A percentile compares a stretch with the other conserved stretches of the same genome.
phyloP scores from a whole-genome alignment of 805 yeast species.

The Spathaspora boniae region DNA sequence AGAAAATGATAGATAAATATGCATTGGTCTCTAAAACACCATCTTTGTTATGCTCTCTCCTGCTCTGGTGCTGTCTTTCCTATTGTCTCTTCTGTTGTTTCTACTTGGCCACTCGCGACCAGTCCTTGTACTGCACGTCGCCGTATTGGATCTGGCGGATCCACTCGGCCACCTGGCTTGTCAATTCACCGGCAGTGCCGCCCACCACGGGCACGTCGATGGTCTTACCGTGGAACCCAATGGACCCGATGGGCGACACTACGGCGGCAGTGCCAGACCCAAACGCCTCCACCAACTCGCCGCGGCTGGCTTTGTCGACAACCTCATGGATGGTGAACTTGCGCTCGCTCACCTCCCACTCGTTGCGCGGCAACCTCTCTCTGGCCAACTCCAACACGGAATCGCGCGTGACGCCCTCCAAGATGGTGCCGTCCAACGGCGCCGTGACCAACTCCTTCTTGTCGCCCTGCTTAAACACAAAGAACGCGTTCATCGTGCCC shows the following conservation, averaged over 20 bases:
- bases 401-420: slow-evolving; percentile 95
- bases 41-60: slow-evolving; percentile 1
- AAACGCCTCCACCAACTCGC: slow-evolving; percentile 88
- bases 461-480: slow-evolving; percentile 63
- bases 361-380: slow-evolving; percentile 66
- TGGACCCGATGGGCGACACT: slow-evolving; percentile 88
- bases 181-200: slow-evolving; percentile 81
- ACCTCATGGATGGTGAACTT: slow-evolving; percentile 79
- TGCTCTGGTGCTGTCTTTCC: background rate
- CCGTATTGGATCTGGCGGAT: slow-evolving; percentile 91
- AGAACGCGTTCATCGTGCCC: slow-evolving; percentile 95
- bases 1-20: slow-evolving; percentile 14
- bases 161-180: slow-evolving; percentile 81
- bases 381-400: slow-evolving; percentile 77
- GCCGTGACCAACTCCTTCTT: slow-evolving; percentile 92
- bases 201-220: slow-evolving; percentile 75
- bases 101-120: slow-evolving; percentile 41
- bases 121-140: slow-evolving; percentile 56
- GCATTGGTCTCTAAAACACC: background rate
- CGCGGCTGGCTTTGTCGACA: slow-evolving; percentile 67
- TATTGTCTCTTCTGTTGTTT: slow-evolving; percentile 1
- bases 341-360: slow-evolving; percentile 86
- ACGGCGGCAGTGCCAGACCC: slow-evolving; percentile 99
- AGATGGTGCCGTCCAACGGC: slow-evolving; percentile 94
- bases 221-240: slow-evolving; percentile 73